Base-by-base conservation (phyloP, 306 rosid species). In the Quercus suber region DNA sequence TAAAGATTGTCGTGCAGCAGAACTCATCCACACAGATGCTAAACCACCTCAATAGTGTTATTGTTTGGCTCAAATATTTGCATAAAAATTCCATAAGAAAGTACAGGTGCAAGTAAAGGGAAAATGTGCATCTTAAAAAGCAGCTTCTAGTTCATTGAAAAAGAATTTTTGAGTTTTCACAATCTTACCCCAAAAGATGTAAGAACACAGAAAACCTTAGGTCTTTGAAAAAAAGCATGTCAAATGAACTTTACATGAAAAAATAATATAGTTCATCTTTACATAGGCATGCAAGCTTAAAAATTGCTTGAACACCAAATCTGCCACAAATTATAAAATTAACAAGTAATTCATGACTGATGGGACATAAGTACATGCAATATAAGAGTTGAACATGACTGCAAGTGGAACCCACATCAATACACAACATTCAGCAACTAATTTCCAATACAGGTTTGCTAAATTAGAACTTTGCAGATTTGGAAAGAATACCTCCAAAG, bases 401-500 rank as follows among this genome's bases (percentile, higher is more conserved):
- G 43, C 70, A 17, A 64, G 70, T 15, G 13, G 20, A 64, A 9
- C 45, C 70, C 70, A 64, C 21, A 13, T 45, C 4, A 64, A 30
- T 64, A 6, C 45, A 17, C 45, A 76, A 51, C 59, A 61, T 25
- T 61, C 25, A 45, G 58, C 74, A 74, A 76, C 25, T 21, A 14
- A 37, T 55, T 49, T 49, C 53, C 53, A 55, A 25, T 11, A 51
- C 31, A 59, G 31, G 21, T 64, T 30, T 31, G 21, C 72, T 79
- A 64, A 13, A 55, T 37, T 60, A 33, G 55, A 23, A 55, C 23
- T 61, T 15, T 0, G 74, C 45, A 58, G 74, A 85, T 79, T 79
- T 79, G 78, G 56, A 56, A 69, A 69, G 28, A 83, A 53, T 90
- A 96, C 99, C 98, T 96, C 90, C 78, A 96, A 87, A 43, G 92